A percentile compares a stretch with the other conserved stretches of the same genome.
These are phyloP conservation scores for Aureobasidium sp. DNA, from an alignment of 2,329 filamentous ascomycete species.

Conservation along the genomic window DNA sequence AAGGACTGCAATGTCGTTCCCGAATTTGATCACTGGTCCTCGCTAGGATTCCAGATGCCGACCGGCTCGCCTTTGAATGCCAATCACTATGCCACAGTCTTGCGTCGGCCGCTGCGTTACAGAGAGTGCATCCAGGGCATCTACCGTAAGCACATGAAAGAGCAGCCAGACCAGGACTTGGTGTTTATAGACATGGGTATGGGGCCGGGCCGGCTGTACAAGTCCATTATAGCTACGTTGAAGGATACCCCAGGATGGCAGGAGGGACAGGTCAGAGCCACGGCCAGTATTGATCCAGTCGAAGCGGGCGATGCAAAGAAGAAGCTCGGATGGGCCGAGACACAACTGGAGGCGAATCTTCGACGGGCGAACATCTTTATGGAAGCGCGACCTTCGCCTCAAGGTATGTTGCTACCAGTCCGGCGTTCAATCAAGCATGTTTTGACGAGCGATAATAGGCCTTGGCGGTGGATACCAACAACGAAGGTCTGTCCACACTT, in stretches of 20 bases:
- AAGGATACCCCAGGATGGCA: neutral
- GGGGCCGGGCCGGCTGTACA: neutral
- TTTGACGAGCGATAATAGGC: neutral
- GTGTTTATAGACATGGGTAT: neutral
- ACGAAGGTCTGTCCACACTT: neutral
- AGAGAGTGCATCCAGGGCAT: neutral
- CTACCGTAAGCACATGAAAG: neutral
- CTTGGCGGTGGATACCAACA: neutral
- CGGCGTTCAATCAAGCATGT: neutral
- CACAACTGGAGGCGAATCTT: neutral
- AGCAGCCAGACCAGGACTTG: neutral
- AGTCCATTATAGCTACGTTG: neutral
- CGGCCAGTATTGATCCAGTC: neutral
- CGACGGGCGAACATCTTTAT: neutral
- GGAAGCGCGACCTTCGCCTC: neutral
- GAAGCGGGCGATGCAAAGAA: neutral
- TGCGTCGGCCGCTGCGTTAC: neutral
- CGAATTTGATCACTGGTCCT: neutral
- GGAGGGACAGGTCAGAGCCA: neutral
- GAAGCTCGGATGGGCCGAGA: neutral
- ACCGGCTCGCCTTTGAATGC: conserved; percentile 1
- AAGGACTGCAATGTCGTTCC: neutral
- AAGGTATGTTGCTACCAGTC: neutral
- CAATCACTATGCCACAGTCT: neutral
- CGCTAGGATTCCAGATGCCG: neutral